A percentile compares a stretch with the other conserved stretches of the same genome.
Conservation (phyloP, 2,329 filamentous ascomycete genomes). For the Sporothrix protearum region DNA sequence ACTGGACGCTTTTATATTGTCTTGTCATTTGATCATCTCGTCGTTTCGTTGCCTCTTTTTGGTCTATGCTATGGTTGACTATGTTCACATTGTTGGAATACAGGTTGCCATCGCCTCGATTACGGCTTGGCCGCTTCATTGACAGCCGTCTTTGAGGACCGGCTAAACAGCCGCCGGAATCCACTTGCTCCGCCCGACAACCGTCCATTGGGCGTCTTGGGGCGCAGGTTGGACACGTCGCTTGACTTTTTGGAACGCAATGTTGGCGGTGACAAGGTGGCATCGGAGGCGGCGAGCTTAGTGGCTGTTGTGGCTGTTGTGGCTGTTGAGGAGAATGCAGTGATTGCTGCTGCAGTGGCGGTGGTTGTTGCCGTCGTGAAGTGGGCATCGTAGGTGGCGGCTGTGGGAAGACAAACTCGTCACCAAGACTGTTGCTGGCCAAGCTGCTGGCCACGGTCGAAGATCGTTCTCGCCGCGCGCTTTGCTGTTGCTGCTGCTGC, state of each 20-base stretch:
- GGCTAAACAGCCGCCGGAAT: constrained; percentile 28
- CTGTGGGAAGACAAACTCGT: constrained; percentile 11
- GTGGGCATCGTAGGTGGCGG: neutral
- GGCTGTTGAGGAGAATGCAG: neutral
- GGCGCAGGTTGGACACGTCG: constrained; percentile 14
- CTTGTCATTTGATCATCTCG: neutral
- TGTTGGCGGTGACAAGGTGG: constrained; percentile 16
- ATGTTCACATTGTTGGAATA: neutral
- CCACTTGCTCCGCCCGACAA: constrained; percentile 18
- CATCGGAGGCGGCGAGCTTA: neutral
- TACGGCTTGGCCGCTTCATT: neutral
- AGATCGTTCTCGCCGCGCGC: neutral
- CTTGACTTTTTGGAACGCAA: constrained; percentile 23
- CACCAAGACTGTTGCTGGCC: constrained; percentile 1
- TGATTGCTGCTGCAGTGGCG: neutral
- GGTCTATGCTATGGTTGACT: neutral
- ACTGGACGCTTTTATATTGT: neutral
- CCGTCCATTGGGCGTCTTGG: constrained; percentile 26
- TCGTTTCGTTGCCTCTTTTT: neutral
- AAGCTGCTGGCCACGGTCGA: constrained; percentile 7
- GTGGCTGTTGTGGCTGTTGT: neutral
- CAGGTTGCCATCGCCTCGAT: neutral
- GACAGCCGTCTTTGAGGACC: constrained; percentile 8
- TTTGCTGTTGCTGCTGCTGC: neutral
- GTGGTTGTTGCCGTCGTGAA: neutral